These are phyloP conservation scores for Limonium bicolor DNA, from an alignment of 148 eudicot genomes.

Conservation along the genomic window DNA sequence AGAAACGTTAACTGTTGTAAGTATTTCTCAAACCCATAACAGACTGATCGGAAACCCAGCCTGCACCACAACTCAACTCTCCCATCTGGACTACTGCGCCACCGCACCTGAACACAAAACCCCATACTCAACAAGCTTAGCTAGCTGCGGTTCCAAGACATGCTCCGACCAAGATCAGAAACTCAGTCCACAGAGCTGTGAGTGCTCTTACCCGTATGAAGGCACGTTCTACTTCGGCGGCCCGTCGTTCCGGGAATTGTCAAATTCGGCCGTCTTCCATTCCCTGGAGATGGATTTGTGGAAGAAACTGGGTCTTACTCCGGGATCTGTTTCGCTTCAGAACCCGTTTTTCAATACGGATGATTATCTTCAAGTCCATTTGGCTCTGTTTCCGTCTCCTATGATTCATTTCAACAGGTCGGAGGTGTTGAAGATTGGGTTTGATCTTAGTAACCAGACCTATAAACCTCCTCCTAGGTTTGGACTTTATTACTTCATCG, in stretches of 20 bases:
- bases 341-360: slow-evolving; percentile 56
- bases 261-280: slow-evolving; percentile 51
- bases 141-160: slow-evolving; percentile 44
- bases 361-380: slow-evolving; percentile 66
- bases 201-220: slow-evolving; percentile 75
- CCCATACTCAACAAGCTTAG: slow-evolving; percentile 73
- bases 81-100: slow-evolving; percentile 44
- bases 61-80: slow-evolving; percentile 25
- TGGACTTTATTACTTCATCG: slow-evolving; percentile 76
- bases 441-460: slow-evolving; percentile 54
- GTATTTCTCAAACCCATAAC: too few species aligned
- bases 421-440: slow-evolving; percentile 55
- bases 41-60: slow-evolving; percentile 80
- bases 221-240: slow-evolving; percentile 75
- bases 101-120: slow-evolving; percentile 26
- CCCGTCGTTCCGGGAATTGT: slow-evolving; percentile 57
- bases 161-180: slow-evolving; percentile 40
- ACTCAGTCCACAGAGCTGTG: slow-evolving; percentile 74
- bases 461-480: slow-evolving; percentile 64
- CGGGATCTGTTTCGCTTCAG: slow-evolving; percentile 67
- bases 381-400: slow-evolving; percentile 59
- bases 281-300: slow-evolving; percentile 71
- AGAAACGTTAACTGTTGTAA: too few species aligned
- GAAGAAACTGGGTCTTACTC: slow-evolving; percentile 48
- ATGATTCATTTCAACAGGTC: slow-evolving; percentile 45